Evolutionary conservation across 2,329 filamentous ascomycete species (phyloP).

Genomic region (Didymella exigua): DNA sequence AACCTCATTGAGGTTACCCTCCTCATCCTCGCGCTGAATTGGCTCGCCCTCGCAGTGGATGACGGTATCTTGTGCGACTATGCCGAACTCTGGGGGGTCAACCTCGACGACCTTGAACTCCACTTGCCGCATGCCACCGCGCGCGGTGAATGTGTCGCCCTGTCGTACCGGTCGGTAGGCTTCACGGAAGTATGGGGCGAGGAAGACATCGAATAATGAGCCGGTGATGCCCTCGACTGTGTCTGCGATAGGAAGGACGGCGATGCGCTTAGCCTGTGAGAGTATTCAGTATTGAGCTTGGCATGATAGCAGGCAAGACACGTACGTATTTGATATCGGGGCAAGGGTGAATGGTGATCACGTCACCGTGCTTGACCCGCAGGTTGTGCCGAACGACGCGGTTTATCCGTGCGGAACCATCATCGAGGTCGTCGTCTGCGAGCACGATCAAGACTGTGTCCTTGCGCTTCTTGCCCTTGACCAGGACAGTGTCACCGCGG

Average conservation of each 20-base stretch:
- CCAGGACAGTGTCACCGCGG: slow-evolving; percentile 96
- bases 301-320: slow-evolving; percentile 31
- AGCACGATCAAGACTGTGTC: slow-evolving; percentile 98
- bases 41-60: slow-evolving; percentile 98
- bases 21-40: slow-evolving; percentile 97
- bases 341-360: slow-evolving; percentile 96
- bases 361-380: slow-evolving; percentile 96
- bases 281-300: slow-evolving; percentile 28
- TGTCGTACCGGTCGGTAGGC: slow-evolving; percentile 96
- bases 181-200: slow-evolving; percentile 99
- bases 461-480: slow-evolving; percentile 99
- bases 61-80: slow-evolving; percentile 97
- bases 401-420: slow-evolving; percentile 96
- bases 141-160: slow-evolving; percentile 95
- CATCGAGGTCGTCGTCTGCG: slow-evolving; percentile 96
- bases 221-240: slow-evolving; percentile 97
- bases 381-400: slow-evolving; percentile 98
- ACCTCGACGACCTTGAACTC: slow-evolving; percentile 99
- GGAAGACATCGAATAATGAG: slow-evolving; percentile 98
- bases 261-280: slow-evolving; percentile 91
- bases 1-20: slow-evolving; percentile 98
- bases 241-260: slow-evolving; percentile 96
- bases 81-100: slow-evolving; percentile 96
- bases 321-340: slow-evolving; percentile 99
- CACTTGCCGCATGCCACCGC: slow-evolving; percentile 97